phyloP scores from a whole-genome alignment of 1,284 basidiomycete genomes.

The Apiotrichum mycotoxinovorans region DNA sequence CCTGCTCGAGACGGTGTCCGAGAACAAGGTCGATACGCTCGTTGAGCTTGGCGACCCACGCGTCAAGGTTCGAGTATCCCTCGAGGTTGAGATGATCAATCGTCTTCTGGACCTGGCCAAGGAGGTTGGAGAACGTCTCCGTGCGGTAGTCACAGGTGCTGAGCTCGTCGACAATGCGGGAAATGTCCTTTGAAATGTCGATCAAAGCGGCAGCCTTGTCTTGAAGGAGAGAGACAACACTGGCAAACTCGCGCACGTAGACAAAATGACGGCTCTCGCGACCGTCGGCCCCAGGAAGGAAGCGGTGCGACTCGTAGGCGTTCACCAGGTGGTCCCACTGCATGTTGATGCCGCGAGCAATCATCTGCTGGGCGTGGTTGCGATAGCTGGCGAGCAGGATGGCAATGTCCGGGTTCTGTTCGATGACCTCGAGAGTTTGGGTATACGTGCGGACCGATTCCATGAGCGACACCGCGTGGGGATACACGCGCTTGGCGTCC shows the following conservation, averaged over 20 bases:
- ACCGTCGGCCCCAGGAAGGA: constrained; percentile 63
- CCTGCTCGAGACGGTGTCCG: constrained; percentile 68
- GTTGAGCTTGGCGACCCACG: constrained; percentile 89
- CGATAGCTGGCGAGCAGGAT: constrained; percentile 90
- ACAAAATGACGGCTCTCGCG: constrained; percentile 85
- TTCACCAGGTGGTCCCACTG: constrained; percentile 97
- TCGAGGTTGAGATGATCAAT: constrained; percentile 93
- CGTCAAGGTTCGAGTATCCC: constrained; percentile 95
- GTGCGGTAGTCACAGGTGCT: constrained; percentile 76
- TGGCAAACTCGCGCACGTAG: constrained; percentile 93
- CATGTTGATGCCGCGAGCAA: constrained; percentile 78
- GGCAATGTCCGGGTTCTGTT: constrained; percentile 82
- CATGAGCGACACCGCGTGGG: constrained; percentile 96
- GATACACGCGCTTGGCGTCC: constrained; percentile 96
- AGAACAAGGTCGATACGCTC: constrained; percentile 79
- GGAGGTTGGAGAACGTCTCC: constrained; percentile 73
- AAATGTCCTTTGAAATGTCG: constrained; percentile 82
- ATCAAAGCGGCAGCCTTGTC: constrained; percentile 94
- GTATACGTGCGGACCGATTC: constrained; percentile 95
- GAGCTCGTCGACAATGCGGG: constrained; percentile 79
- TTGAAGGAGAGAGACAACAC: constrained; percentile 80
- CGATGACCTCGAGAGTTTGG: constrained; percentile 85
- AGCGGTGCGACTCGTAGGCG: constrained; percentile 76
- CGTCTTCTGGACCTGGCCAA: constrained; percentile 79
- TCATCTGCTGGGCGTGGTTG: constrained; percentile 86